These are phyloP conservation scores for Drechslerella coelobrocha DNA, from an alignment of 2,329 filamentous ascomycete species.

Conservation along the genomic window DNA sequence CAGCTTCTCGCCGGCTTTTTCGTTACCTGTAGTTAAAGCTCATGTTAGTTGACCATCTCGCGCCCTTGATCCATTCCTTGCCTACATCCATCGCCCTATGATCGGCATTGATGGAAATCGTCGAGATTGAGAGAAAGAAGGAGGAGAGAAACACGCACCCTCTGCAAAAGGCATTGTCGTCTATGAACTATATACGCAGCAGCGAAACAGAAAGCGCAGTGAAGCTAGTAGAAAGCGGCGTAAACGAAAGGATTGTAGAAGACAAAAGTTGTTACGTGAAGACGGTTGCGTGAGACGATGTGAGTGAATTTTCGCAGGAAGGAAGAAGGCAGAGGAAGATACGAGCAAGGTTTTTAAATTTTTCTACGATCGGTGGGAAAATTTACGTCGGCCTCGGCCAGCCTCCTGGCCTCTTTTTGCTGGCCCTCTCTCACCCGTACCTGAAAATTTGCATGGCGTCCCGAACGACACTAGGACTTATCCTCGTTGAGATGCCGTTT, in stretches of 20 bases:
- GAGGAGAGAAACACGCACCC: slow-evolving; percentile 49
- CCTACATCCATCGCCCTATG: not conserved
- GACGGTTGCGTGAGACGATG: slow-evolving; percentile 1
- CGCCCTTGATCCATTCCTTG: not conserved
- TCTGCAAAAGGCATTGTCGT: slow-evolving; percentile 52
- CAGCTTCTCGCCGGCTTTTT: slow-evolving; percentile 95
- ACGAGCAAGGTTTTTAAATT: not conserved
- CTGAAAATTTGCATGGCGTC: slow-evolving; percentile 13
- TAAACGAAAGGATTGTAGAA: slow-evolving; percentile 36
- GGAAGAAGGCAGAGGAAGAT: slow-evolving; percentile 8
- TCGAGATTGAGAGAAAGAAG: not conserved
- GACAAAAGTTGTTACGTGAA: slow-evolving; percentile 20
- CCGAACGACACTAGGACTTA: not conserved
- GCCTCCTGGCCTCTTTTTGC: too few species aligned
- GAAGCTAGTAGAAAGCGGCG: not conserved
- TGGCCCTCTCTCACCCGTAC: not conserved
- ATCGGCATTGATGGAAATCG: too few species aligned
- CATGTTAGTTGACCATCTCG: slow-evolving; percentile 16
- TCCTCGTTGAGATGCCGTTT: not conserved
- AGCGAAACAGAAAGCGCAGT: slow-evolving; percentile 37
- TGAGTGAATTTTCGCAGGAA: slow-evolving; percentile 34
- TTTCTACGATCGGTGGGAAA: slow-evolving; percentile 13
- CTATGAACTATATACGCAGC: slow-evolving; percentile 33
- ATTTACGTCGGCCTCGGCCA: not conserved
- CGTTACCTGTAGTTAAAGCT: slow-evolving; percentile 71